Percentiles rank a stretch among this genome's conserved stretches.
These are phyloP conservation scores for Globisporangium nodosum DNA, from an alignment of 352 stramenopile genomes.

Conservation along the genomic window DNA sequence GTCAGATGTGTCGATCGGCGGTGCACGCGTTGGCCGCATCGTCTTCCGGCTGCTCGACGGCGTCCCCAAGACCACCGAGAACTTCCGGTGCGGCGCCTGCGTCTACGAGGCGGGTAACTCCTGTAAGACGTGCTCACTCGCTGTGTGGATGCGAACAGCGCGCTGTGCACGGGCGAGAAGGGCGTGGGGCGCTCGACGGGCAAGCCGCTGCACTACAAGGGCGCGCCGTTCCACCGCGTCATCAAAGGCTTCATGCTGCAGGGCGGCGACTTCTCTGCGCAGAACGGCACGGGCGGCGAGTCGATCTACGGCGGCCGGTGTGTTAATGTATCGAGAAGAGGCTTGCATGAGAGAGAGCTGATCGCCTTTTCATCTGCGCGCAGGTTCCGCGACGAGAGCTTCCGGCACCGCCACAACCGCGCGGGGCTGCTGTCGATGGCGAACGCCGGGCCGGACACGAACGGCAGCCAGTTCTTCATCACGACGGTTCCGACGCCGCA, in stretches of 20 bases:
- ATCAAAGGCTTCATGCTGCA: conserved; percentile 88
- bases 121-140: neutral
- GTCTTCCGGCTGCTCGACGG: conserved; percentile 57
- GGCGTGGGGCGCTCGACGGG: conserved; percentile 55
- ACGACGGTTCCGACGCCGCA: conserved; percentile 88
- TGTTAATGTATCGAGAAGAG: neutral
- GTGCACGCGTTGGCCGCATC: conserved; percentile 54
- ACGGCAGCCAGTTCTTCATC: conserved; percentile 86
- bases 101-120: neutral
- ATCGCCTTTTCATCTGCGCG: no score
- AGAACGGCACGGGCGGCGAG: conserved; percentile 79
- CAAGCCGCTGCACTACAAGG: conserved; percentile 60
- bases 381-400: conserved; percentile 94
- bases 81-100: conserved; percentile 31
- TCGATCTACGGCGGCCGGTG: conserved; percentile 72
- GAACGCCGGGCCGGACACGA: conserved; percentile 83
- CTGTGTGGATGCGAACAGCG: conserved; percentile 8
- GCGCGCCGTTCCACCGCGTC: conserved; percentile 72
- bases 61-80: conserved; percentile 57
- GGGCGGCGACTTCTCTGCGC: conserved; percentile 70
- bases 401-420: conserved; percentile 89
- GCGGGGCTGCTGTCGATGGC: conserved; percentile 94
- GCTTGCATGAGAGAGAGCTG: no score
- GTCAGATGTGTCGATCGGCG: conserved; percentile 90
- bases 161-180: conserved; percentile 63